Conservation (phyloP, 495 filamentous ascomycete species). For the Talaromyces nanjingensis region DNA sequence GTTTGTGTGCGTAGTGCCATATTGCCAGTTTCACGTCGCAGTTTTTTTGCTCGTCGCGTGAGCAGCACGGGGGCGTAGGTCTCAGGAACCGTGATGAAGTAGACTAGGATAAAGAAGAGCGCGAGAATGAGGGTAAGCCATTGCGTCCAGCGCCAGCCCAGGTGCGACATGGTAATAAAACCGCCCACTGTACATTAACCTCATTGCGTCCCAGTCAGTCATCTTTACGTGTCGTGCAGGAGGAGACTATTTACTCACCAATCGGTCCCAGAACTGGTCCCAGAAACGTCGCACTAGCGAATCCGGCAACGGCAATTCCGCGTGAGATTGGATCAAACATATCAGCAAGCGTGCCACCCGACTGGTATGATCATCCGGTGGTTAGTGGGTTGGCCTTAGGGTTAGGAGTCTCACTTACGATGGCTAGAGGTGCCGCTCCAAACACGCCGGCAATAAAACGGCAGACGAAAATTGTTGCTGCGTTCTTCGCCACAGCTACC, state of each 20-base stretch:
- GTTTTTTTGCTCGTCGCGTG: too few relatives aligned
- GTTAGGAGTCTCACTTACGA: background rate
- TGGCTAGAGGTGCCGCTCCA: background rate
- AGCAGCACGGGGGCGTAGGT: too few relatives aligned
- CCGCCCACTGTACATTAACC: background rate
- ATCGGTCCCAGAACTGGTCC: background rate
- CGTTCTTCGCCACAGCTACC: background rate
- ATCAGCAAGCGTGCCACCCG: background rate
- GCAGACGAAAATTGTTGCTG: background rate
- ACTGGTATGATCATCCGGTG: too few relatives aligned
- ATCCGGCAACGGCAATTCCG: background rate
- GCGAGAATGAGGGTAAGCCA: background rate
- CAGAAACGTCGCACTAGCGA: background rate
- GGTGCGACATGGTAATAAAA: background rate
- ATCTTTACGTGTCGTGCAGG: too few relatives aligned
- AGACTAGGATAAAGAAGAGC: too few relatives aligned
- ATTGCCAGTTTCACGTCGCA: too few relatives aligned
- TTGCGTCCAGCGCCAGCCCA: background rate
- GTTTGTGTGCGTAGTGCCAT: too few relatives aligned
- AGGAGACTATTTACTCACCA: background rate
- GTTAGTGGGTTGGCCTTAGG: too few relatives aligned
- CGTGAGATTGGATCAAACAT: background rate
- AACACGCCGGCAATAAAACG: background rate
- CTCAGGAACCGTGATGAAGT: too few relatives aligned
- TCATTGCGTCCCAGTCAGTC: too few relatives aligned